phyloP scores from a whole-genome alignment of 2,329 filamentous ascomycete genomes.

The Gyromitra esculenta region DNA sequence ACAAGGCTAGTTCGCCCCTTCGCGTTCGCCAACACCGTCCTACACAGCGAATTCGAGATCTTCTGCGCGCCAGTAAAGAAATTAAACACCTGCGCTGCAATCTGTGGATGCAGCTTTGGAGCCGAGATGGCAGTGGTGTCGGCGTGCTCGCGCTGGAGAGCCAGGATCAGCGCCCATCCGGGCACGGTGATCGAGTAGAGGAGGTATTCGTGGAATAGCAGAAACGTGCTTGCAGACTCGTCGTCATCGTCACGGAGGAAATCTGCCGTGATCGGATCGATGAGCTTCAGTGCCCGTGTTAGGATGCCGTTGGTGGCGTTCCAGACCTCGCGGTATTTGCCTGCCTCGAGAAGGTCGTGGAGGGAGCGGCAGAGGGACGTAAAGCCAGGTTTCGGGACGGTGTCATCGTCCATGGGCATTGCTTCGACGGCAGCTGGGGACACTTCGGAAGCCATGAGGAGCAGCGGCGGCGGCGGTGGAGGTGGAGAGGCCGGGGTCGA shows the following conservation, averaged over 20 bases:
- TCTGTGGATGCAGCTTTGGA: not conserved
- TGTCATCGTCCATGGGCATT: not conserved
- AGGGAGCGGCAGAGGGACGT: slow-evolving; percentile 25
- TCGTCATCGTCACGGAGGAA: slow-evolving; percentile 29
- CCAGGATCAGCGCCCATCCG: slow-evolving; percentile 27
- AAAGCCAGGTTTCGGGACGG: slow-evolving; percentile 10
- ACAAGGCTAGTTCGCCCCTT: slow-evolving; percentile 14
- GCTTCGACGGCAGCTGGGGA: not conserved
- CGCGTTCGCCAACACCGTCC: slow-evolving; percentile 13
- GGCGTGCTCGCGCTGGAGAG: not conserved
- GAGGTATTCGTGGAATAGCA: slow-evolving; percentile 37
- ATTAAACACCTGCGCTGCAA: slow-evolving; percentile 26
- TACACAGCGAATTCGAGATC: slow-evolving; percentile 16
- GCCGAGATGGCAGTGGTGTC: not conserved
- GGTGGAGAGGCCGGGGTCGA: slow-evolving; percentile 2
- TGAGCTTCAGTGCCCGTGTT: slow-evolving; percentile 21
- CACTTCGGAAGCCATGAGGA: not conserved
- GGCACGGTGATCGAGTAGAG: slow-evolving; percentile 32
- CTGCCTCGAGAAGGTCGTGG: slow-evolving; percentile 20
- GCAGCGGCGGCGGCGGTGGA: not conserved
- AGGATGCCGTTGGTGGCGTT: slow-evolving; percentile 25
- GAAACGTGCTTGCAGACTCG: slow-evolving; percentile 15
- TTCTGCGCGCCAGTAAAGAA: slow-evolving; percentile 37
- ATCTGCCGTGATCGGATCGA: slow-evolving; percentile 28
- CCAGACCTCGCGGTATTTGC: slow-evolving; percentile 28